phyloP scores from a whole-genome alignment of 306 rosid species.

The Glycine soja region DNA sequence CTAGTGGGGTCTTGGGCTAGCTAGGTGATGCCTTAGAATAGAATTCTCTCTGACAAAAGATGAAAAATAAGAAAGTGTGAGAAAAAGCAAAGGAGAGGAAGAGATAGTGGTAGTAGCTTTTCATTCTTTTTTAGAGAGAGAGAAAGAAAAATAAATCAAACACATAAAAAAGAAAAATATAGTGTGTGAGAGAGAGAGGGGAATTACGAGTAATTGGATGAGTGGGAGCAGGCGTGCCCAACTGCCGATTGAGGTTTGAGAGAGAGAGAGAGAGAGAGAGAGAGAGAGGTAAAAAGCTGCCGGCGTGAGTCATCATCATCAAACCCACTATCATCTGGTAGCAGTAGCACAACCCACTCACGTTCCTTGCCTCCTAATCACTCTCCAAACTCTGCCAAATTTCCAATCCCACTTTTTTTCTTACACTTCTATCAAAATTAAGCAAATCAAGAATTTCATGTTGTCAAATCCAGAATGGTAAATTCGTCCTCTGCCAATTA shows the following conservation, averaged over 20 bases:
- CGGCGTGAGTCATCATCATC: slow-evolving; percentile 90
- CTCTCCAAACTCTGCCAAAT: slow-evolving; percentile 69
- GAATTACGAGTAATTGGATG: slow-evolving; percentile 23
- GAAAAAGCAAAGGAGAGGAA: slow-evolving; percentile 60
- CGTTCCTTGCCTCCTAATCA: slow-evolving; percentile 75
- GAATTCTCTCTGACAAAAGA: slow-evolving; percentile 74
- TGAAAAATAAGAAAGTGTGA: slow-evolving; percentile 47
- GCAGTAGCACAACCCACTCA: slow-evolving; percentile 61
- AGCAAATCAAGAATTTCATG: neutral
- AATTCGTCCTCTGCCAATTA: too few relatives aligned
- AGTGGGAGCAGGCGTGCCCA: slow-evolving; percentile 94
- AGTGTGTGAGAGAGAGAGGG: neutral
- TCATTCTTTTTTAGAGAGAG: slow-evolving; percentile 40
- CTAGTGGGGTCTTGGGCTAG: slow-evolving; percentile 48
- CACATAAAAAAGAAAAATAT: neutral
- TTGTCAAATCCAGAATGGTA: too few relatives aligned
- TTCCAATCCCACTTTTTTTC: slow-evolving; percentile 44
- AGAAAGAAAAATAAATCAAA: neutral
- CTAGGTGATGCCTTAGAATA: slow-evolving; percentile 55
- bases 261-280: too few relatives aligned
- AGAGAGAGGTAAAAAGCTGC: slow-evolving; percentile 73
- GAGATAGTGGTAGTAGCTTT: slow-evolving; percentile 81
- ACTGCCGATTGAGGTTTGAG: slow-evolving; percentile 67
- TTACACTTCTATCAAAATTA: neutral
- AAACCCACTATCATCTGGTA: slow-evolving; percentile 69